Base-by-base conservation (phyloP, 257 asterid species). In the Pogostemon cablin region DNA sequence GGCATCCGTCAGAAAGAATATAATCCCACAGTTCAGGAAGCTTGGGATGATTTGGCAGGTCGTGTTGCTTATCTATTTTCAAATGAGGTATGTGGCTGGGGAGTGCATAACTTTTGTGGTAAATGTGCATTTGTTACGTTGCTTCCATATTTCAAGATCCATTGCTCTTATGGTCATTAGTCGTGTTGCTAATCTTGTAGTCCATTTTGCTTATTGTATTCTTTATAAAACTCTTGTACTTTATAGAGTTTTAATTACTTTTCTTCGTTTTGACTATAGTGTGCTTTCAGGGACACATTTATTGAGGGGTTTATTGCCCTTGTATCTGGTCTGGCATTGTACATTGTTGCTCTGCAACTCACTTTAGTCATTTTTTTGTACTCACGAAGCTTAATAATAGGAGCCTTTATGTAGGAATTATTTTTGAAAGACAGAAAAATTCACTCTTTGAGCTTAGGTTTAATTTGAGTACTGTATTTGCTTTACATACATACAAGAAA, bases 11-110 rank as follows among this genome's bases (percentile, higher is more conserved):
- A 57, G 77, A 83, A 72, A 62, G 95, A 87, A 82, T 81, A 79
- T 76, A 81, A 75, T 74, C 95, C 89, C 76, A 81, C 90, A 34
- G 74, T 69, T 41, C 75, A 86, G 81, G 93, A 93, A 84, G 96
- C 97, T 49, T 83, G 90, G 95, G 81, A 83, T 68, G 86, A 87
- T 65, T 81, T 93, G 85, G 78, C 82, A 17, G 75, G 52, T 68
- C 97, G 96, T 73, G 77, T 93, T 49, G 78, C 89, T 57, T 80
- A 74, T 72, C 77, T 87, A 11, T 91, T 93, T 81, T 79, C 96
- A 69, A 78, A 79, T 75, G 96, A 93, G 96, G 98, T 93, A 81
- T 80, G 72, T 56, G 48, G 34, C 32, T 77, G 76, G 41, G 59
- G 71, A 47, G 25, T 61, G 38, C 65, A 60, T 63, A 47, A 50